A percentile compares a stretch with the other conserved stretches of the same genome.
Conservation (phyloP, 768 basidiomycete genomes). For the Amanita pseudoporphyria region DNA sequence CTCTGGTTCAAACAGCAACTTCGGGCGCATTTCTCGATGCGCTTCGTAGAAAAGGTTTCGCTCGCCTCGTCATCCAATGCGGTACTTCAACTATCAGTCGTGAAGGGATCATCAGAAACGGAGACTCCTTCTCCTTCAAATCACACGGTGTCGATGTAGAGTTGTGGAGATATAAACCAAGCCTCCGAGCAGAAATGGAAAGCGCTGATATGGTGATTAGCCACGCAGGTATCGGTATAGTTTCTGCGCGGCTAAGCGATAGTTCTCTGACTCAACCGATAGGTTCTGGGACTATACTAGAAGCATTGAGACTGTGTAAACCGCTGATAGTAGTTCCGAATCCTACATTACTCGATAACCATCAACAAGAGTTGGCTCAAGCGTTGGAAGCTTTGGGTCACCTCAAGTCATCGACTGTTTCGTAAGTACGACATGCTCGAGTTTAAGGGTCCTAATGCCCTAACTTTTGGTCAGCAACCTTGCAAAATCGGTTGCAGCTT, state of each 20-base stretch:
- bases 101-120: not conserved
- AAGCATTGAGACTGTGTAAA: constrained; percentile 67
- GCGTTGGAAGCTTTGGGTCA: constrained; percentile 51
- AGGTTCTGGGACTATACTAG: constrained; percentile 95
- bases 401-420: constrained; percentile 44
- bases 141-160: constrained; percentile 43
- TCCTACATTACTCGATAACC: constrained; percentile 80
- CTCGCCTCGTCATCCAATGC: constrained; percentile 60
- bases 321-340: constrained; percentile 87
- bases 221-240: constrained; percentile 76
- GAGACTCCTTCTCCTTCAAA: not conserved
- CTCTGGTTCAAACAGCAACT: constrained; percentile 53
- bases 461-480: constrained; percentile 34
- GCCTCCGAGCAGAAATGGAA: constrained; percentile 55
- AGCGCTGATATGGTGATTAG: constrained; percentile 76
- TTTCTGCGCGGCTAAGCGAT: not conserved
- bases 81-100: not conserved
- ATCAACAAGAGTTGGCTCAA: constrained; percentile 82
- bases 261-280: constrained; percentile 1
- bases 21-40: constrained; percentile 46
- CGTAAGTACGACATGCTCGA: constrained; percentile 37
- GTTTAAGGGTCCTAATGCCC: not conserved
- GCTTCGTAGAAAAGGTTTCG: constrained; percentile 48
- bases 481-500: constrained; percentile 38
- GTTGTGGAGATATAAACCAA: constrained; percentile 66